Base-by-base conservation (phyloP, 805 yeast species). In the Candida sonorensis region DNA sequence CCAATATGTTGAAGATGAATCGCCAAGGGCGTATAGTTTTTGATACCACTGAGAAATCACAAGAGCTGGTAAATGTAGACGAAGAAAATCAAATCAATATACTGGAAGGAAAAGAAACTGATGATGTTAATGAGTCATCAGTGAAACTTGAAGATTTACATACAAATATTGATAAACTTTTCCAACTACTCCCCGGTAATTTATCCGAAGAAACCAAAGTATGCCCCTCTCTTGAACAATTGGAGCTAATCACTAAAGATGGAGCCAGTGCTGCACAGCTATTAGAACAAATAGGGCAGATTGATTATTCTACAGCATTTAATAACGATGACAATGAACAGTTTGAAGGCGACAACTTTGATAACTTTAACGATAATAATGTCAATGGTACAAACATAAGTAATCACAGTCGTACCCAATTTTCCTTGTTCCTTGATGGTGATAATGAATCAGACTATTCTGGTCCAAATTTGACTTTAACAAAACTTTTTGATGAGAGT, bases 151-250 rank as follows among this genome's bases (percentile, higher is more conserved):
- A n/a, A n/a, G n/a, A 22, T 12, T 16, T 27, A 12, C 20, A 19
- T 15, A 27, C 34, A n/a, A 33, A 44, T 17, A 32, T 43, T 21
- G 8, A 39, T 15, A 33, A 32, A 15, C 31, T 45, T 10, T 34
- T 36, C 1, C 23, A 22, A 5, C 32, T 38, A 12, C 12, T 36
- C 9, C 14, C 26, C 7, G 51, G 54, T 10, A 51, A 45, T 2
- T 48, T 53, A 11, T 38, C 61, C 4, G 55, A 58, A 7, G 42
- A 37, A 4, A 30, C 54, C 8, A 61, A 68, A 12, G 62, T 87
- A 2, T 83, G 94, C 42, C 90, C 94, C 0, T 82, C 95, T 0
- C 61, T 84, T 41, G 65, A 59, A 7, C 77, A 77, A 37, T 57
- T 84, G 30, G 69, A 75, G 38, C 57, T 33, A 16, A 48, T 55